A percentile compares a stretch with the other conserved stretches of the same genome.
Conservation (phyloP, 108 stramenopile species). For the Skeletonema tropicum region DNA sequence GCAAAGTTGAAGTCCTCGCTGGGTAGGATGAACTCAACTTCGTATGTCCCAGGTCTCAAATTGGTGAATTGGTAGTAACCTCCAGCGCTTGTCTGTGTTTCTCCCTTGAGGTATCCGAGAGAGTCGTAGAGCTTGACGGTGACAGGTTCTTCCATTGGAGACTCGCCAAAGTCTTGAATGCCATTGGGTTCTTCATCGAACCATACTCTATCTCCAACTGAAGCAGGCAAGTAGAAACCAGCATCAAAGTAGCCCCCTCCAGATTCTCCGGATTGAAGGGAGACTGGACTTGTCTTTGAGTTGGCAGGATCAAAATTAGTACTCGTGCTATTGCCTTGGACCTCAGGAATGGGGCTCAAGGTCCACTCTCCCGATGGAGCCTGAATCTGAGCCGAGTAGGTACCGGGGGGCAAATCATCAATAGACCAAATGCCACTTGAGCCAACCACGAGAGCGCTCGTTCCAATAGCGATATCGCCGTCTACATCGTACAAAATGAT, state of each 20-base stretch:
- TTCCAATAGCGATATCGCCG: conserved; percentile 25
- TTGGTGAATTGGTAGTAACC: conserved; percentile 38
- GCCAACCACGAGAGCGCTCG: conserved; percentile 7
- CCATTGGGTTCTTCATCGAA: conserved; percentile 41
- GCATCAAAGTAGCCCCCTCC: conserved; percentile 36
- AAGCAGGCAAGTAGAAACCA: conserved; percentile 42
- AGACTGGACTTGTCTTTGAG: conserved; percentile 22
- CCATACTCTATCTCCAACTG: conserved; percentile 44
- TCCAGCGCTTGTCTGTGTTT: conserved; percentile 10
- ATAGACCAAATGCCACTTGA: conserved; percentile 26
- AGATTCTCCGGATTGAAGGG: conserved; percentile 36
- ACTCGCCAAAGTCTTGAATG: conserved; percentile 44
- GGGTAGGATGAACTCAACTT: conserved; percentile 18
- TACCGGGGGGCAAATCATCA: conserved; percentile 45
- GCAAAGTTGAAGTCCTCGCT: conserved; percentile 34
- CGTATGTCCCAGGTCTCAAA: conserved; percentile 35
- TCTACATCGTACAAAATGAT: conserved; percentile 40
- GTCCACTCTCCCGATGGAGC: conserved; percentile 32
- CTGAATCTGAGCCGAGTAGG: conserved; percentile 10
- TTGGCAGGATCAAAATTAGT: conserved; percentile 18
- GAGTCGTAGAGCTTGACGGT: conserved; percentile 35
- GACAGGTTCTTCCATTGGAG: conserved; percentile 16
- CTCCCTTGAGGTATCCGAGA: conserved; percentile 30
- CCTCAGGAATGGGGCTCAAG: conserved; percentile 16
- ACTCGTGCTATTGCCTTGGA: neutral